Percentiles rank a stretch among this genome's conserved stretches.
Evolutionary conservation across 2,329 filamentous ascomycete species (phyloP).

Genomic region (Ramichloridium luteum): DNA sequence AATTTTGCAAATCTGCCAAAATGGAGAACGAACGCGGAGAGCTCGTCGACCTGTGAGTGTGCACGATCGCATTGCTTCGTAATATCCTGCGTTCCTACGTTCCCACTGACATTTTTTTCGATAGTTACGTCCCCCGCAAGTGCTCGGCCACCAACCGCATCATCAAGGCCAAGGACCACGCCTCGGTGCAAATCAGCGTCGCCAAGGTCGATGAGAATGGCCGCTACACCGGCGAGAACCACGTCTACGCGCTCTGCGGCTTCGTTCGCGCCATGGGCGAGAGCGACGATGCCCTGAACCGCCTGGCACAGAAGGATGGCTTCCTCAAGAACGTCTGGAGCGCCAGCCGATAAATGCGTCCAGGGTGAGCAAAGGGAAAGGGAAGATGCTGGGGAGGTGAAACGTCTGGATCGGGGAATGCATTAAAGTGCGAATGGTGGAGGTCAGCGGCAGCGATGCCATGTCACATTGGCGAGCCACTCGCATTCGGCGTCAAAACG

Average conservation of each 20-base stretch:
- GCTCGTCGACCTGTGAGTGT: slow-evolving; percentile 91
- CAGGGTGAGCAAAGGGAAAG: too few relatives aligned
- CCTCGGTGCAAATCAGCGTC: slow-evolving; percentile 90
- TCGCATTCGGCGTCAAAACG: too few relatives aligned
- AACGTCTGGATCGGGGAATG: too few relatives aligned
- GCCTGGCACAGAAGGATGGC: slow-evolving; percentile 88
- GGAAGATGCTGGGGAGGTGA: too few relatives aligned
- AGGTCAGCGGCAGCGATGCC: too few relatives aligned
- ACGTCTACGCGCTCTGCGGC: slow-evolving; percentile 92
- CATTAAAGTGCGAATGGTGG: too few relatives aligned
- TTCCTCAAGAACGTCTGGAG: slow-evolving; percentile 96
- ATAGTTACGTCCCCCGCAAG: slow-evolving; percentile 94
- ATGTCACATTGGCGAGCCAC: too few relatives aligned
- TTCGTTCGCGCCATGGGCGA: slow-evolving; percentile 98
- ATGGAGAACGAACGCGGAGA: slow-evolving; percentile 99
- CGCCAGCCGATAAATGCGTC: slow-evolving; percentile 45
- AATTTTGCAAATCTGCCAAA: slow-evolving; percentile 1
- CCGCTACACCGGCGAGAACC: slow-evolving; percentile 91
- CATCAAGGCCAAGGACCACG: slow-evolving; percentile 99
- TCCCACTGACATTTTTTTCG: slow-evolving; percentile 18
- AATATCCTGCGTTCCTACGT: slow-evolving; percentile 11
- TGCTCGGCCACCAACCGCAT: slow-evolving; percentile 98
- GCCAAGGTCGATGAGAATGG: slow-evolving; percentile 99
- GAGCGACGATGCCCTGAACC: slow-evolving; percentile 92
- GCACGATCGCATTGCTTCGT: slow-evolving; percentile 7